Conservation (phyloP, 148 eudicot species). For the Fagopyrum tataricum region DNA sequence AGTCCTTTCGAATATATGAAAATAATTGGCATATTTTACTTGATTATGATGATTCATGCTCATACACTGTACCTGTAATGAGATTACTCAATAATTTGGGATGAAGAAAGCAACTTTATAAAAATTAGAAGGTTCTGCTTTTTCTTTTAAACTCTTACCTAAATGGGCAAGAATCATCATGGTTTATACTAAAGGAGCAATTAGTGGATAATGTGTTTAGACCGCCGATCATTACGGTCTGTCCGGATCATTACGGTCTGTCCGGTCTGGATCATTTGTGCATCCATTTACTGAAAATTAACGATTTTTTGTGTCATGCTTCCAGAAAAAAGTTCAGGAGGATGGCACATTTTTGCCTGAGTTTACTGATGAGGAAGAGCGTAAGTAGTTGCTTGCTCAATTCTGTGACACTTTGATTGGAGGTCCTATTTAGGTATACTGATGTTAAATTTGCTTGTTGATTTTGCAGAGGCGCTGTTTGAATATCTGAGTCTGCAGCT, state of each 20-base stretch:
- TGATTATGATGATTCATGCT: background rate
- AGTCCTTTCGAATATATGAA: background rate
- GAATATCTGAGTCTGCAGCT: slow-evolving; percentile 11
- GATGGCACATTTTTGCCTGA: slow-evolving; percentile 1
- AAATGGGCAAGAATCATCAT: too few species aligned
- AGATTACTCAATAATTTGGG: background rate
- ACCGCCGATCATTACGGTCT: too few species aligned
- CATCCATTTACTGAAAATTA: background rate
- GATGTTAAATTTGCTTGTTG: slow-evolving; percentile 2
- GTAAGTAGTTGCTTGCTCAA: slow-evolving; percentile 6
- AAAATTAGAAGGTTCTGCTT: background rate
- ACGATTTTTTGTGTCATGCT: background rate
- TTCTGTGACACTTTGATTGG: background rate
- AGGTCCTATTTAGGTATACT: background rate
- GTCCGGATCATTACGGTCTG: too few species aligned
- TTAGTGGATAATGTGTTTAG: too few species aligned
- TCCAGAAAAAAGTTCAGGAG: slow-evolving; percentile 9
- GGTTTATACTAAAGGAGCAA: too few species aligned
- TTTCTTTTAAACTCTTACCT: background rate
- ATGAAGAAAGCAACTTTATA: background rate
- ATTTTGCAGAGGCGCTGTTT: slow-evolving; percentile 9
- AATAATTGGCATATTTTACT: background rate
- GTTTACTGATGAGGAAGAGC: slow-evolving; percentile 12
- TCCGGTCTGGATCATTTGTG: background rate
- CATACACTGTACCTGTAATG: background rate